Base-by-base conservation (phyloP, 768 basidiomycete genomes). In the Porphyrellus cyaneotinctus region DNA sequence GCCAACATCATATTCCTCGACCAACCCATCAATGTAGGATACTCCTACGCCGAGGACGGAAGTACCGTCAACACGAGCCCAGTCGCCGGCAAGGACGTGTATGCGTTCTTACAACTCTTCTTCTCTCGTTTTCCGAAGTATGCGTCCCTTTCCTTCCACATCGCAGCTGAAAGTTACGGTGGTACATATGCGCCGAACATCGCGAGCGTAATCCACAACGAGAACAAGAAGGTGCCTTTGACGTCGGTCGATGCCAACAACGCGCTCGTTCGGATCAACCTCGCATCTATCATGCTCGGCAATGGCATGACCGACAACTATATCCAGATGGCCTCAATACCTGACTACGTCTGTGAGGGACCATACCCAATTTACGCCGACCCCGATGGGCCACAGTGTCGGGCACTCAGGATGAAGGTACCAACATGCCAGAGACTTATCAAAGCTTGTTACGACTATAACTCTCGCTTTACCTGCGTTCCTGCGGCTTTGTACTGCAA, bases 21-120 rank as follows among this genome's bases (percentile, higher is more conserved):
- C 62, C 78, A 92, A 64, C 95, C 95, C 18, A 81, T 95, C 59
- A 83, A 87, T 51, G 95, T 97, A 35, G 95, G 95, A 30, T 95
- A 79, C 72, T 94, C 91, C 1, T 97, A 95, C 65, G 79, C 83
- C 1, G 81, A 85, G 13, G 84, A 88, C 35, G 84, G 84, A 33
- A 83, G 82, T 2, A 78, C 76, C 2, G 88, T 97, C 45, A 80
- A 83, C 70, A 90, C 80, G 41, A 88, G 85, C 49, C 91, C 91
- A 5, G 84, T 84, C 20, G 92, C 92, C 3, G 95, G 90, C 18
- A 80, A 88, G 70, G 95, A 98, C 54, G 92, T 99, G 13, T 87
- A 88, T 66, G 85, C 85, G 5, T 91, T 91, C 77, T 74, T 90
- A 42, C 78, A 90, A 60, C 78, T 93, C 38, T 93, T 92, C 81